Conservation (phyloP, 805 yeast genomes). For the Diddensiella transvaalensis region DNA sequence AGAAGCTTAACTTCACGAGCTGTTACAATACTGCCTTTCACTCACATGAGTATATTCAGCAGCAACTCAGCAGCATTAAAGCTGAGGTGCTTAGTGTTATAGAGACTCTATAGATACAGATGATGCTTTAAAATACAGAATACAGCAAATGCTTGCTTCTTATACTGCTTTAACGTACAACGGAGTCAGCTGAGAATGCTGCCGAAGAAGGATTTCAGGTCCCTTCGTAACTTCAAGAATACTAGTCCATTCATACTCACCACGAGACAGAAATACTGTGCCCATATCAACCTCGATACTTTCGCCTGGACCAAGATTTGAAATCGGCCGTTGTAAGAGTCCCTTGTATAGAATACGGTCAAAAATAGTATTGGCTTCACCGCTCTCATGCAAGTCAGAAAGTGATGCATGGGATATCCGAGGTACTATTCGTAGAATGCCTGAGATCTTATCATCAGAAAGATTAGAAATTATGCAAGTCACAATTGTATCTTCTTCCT, state of each 20-base stretch:
- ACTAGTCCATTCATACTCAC: conserved; percentile 79
- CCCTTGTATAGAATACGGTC: conserved; percentile 71
- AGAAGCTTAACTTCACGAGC: not conserved
- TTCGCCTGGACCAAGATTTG: conserved; percentile 43
- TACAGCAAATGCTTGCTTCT: not conserved
- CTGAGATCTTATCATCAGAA: conserved; percentile 38
- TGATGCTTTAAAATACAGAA: too few relatives aligned
- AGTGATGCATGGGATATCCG: conserved; percentile 13
- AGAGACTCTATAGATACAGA: too few relatives aligned
- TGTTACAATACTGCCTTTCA: conserved; percentile 7
- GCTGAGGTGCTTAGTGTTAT: not conserved
- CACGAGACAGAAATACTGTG: conserved; percentile 65
- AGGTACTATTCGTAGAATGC: conserved; percentile 61
- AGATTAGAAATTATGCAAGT: conserved; percentile 51
- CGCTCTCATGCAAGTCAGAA: conserved; percentile 8
- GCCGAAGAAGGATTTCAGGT: conserved; percentile 20
- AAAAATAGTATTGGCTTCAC: conserved; percentile 40
- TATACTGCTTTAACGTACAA: conserved; percentile 20
- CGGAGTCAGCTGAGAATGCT: conserved; percentile 21
- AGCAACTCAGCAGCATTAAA: not conserved
- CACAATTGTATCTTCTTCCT: conserved; percentile 51
- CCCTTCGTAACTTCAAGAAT: conserved; percentile 45
- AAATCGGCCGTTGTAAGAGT: conserved; percentile 54
- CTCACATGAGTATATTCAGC: not conserved
- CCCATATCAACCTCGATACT: conserved; percentile 46